phyloP scores from a whole-genome alignment of 177 flowering plant genomes.

The Telopea speciosissima region DNA sequence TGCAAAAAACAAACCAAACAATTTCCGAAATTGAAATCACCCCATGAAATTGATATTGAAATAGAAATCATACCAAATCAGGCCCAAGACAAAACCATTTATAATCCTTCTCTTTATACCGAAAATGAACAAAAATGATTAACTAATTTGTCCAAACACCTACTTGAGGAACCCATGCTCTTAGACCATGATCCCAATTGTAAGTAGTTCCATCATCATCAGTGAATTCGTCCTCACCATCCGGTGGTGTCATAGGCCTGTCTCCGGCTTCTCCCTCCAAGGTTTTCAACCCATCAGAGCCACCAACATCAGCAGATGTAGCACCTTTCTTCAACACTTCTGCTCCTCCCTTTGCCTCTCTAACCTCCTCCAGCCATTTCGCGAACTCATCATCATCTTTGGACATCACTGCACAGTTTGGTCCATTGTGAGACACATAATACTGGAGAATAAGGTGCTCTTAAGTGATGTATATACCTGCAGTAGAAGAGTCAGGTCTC shows the following conservation, averaged over 20 bases:
- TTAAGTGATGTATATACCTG: slow-evolving; percentile 16
- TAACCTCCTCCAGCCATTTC: slow-evolving; percentile 74
- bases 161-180: slow-evolving; percentile 98
- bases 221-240: slow-evolving; percentile 90
- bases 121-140: no score
- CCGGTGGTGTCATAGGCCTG: slow-evolving; percentile 75
- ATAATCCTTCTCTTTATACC: no score
- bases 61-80: no score
- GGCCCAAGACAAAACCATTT: no score
- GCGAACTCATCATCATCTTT: slow-evolving; percentile 41
- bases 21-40: no score
- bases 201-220: slow-evolving; percentile 97
- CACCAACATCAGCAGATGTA: slow-evolving; percentile 13
- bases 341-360: slow-evolving; percentile 54
- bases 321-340: slow-evolving; percentile 27
- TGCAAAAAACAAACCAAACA: no score
- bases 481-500: slow-evolving; percentile 12
- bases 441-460: not conserved
- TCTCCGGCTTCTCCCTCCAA: slow-evolving; percentile 31
- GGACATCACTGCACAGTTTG: slow-evolving; percentile 24
- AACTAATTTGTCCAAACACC: slow-evolving; percentile 44
- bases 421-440: slow-evolving; percentile 15
- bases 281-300: slow-evolving; percentile 18
- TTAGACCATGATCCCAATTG: slow-evolving; percentile 74
- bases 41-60: no score